These are phyloP conservation scores for Mimosa pudica DNA, from an alignment of 306 rosid species.

Conservation along the genomic window DNA sequence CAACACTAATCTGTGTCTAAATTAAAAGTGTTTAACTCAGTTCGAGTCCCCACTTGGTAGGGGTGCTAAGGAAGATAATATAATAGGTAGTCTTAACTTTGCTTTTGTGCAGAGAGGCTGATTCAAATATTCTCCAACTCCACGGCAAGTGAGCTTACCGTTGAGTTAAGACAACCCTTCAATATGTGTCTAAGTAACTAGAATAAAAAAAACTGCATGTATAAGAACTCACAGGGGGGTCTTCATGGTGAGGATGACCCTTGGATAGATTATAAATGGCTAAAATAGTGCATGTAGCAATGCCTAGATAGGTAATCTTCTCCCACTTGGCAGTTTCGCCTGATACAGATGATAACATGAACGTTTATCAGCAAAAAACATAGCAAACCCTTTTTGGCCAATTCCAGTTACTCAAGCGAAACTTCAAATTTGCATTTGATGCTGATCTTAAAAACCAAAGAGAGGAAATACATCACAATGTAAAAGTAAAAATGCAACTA, in stretches of 20 bases:
- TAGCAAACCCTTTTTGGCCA: not conserved
- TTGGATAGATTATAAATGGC: constrained; percentile 60
- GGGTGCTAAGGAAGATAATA: no score
- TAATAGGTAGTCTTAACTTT: no score
- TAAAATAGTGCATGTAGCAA: constrained; percentile 61
- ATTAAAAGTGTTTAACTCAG: no score
- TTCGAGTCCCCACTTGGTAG: no score
- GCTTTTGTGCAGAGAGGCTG: no score
- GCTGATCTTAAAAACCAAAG: not conserved
- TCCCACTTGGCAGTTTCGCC: constrained; percentile 98
- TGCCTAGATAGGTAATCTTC: constrained; percentile 88
- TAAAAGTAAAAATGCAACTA: not conserved
- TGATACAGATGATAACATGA: constrained; percentile 22
- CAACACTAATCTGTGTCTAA: not conserved
- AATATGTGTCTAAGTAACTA: constrained; percentile 11
- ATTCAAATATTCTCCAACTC: no score
- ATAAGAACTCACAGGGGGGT: constrained; percentile 74
- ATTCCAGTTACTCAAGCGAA: constrained; percentile 13
- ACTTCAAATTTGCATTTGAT: not conserved
- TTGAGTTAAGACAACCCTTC: no score
- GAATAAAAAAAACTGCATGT: not conserved
- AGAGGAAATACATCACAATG: not conserved
- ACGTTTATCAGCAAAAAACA: not conserved
- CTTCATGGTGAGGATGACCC: constrained; percentile 81
- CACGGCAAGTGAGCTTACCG: no score